phyloP scores from a whole-genome alignment of 2,329 filamentous ascomycete genomes.

The Alternaria sp. region DNA sequence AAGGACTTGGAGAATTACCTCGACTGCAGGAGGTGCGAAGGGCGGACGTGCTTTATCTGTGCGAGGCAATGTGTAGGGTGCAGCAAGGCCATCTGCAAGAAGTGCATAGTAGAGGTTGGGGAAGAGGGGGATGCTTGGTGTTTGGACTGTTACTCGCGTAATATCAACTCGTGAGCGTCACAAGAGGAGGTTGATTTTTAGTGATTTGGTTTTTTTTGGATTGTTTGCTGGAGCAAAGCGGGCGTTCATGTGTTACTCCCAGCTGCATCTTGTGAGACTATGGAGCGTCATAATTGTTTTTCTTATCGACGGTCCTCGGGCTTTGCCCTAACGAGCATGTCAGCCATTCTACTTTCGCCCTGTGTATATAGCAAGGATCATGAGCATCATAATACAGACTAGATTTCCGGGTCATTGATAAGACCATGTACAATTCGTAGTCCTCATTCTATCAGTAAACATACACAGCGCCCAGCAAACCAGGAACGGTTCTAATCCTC shows the following conservation, averaged over 20 bases:
- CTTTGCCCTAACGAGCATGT: not conserved
- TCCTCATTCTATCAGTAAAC: not conserved
- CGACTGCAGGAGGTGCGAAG: slow-evolving; percentile 68
- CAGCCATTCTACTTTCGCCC: not conserved
- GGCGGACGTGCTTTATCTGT: slow-evolving; percentile 74
- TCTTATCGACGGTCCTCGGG: not conserved
- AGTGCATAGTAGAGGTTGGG: slow-evolving; percentile 73
- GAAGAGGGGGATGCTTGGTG: slow-evolving; percentile 72
- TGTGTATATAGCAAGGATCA: not conserved
- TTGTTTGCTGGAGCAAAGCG: not conserved
- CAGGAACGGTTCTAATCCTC: slow-evolving; percentile 11
- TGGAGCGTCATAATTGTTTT: not conserved
- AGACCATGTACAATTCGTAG: not conserved
- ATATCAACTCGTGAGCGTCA: slow-evolving; percentile 27
- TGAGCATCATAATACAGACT: not conserved
- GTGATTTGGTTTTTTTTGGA: too few species aligned
- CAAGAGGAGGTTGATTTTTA: not conserved
- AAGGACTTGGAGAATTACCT: slow-evolving; percentile 72
- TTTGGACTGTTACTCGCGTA: slow-evolving; percentile 62
- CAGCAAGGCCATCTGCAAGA: slow-evolving; percentile 67
- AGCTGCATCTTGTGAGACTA: not conserved
- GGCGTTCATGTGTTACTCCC: slow-evolving; percentile 5
- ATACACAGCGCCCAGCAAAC: not conserved
- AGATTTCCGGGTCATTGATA: not conserved
- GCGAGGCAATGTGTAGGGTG: slow-evolving; percentile 66